These are phyloP conservation scores for Sindora glabra DNA, from an alignment of 306 rosid genomes.

Conservation along the genomic window DNA sequence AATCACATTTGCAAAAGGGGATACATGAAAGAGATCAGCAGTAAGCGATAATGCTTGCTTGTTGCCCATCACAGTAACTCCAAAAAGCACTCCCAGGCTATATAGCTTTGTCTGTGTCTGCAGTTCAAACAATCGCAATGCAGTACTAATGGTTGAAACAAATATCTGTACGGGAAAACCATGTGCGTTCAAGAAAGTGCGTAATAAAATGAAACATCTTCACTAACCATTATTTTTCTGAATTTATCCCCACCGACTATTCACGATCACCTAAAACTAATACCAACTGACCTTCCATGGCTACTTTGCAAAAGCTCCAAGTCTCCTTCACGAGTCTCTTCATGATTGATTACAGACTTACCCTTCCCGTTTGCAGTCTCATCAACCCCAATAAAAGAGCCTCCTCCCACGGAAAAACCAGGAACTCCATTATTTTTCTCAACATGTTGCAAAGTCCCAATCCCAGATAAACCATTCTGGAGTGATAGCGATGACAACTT, in stretches of 20 bases:
- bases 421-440: slow-evolving; percentile 4
- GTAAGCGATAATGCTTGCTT: background rate
- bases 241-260: slow-evolving; percentile 4
- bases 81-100: background rate
- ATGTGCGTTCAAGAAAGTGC: background rate
- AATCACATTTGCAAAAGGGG: slow-evolving; percentile 5
- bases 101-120: slow-evolving; percentile 2
- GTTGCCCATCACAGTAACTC: background rate
- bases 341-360: slow-evolving; percentile 9
- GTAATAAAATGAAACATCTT: background rate
- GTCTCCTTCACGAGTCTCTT: slow-evolving; percentile 11
- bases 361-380: slow-evolving; percentile 15
- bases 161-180: background rate
- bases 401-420: background rate
- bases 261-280: slow-evolving; percentile 5
- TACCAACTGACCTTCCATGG: slow-evolving; percentile 18
- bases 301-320: slow-evolving; percentile 10
- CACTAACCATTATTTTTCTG: slow-evolving; percentile 18
- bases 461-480: background rate
- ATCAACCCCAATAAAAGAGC: slow-evolving; percentile 3
- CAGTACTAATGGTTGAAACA: background rate
- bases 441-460: background rate
- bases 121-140: background rate
- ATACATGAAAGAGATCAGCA: background rate
- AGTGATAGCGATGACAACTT: background rate